Base-by-base conservation (phyloP, 257 asterid genomes). In the Solanum okadae region DNA sequence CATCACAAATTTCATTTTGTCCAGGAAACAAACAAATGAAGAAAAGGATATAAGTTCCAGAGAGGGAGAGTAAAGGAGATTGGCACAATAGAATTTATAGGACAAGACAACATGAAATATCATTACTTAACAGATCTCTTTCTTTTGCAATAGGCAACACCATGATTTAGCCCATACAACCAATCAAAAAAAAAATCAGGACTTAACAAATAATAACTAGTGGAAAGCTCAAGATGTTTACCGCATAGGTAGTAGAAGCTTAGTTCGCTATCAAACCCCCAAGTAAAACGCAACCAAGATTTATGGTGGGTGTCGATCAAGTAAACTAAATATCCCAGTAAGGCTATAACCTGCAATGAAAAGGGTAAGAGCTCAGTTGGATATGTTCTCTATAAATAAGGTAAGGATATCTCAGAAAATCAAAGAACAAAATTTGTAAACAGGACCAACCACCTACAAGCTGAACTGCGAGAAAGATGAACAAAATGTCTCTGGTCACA, bases 201-300 rank as follows among this genome's bases (percentile, higher is more conserved):
- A 34, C 16, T 76, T 27, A 56, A 68, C 33, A 29, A 35, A 73
- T 81, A 81, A 46, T 18, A 29, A 81, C 42, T 46, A 29, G 7
- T 46, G 86, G 20, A 29, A 81, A 88, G 89, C 75, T 86, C 25
- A 83, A 87, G 88, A 89, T 87, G 83, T 86, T 86, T 95, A 97
- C 99, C 99, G 71, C 96, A 96, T 86, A 97, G 93, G 89, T 97
- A 97, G 94, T 95, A 95, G 94, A 97, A 97, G 88, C 98, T 94
- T 73, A 94, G 89, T 75, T 86, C 98, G 88, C 93, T 90, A 63
- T 96, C 98, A 84, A 97, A 95, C 79, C 94, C 98, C 98, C 98
- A 97, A 76, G 94, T 88, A 23, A 86, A 91, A 78, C 96, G 98
- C 83, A 97, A 94, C 98, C 98, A 94, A 90, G 87, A 93, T 85